A percentile compares a stretch with the other conserved stretches of the same genome.
phyloP scores from a whole-genome alignment of 371 early-diverging fungal genomes.

The Circinella minor region DNA sequence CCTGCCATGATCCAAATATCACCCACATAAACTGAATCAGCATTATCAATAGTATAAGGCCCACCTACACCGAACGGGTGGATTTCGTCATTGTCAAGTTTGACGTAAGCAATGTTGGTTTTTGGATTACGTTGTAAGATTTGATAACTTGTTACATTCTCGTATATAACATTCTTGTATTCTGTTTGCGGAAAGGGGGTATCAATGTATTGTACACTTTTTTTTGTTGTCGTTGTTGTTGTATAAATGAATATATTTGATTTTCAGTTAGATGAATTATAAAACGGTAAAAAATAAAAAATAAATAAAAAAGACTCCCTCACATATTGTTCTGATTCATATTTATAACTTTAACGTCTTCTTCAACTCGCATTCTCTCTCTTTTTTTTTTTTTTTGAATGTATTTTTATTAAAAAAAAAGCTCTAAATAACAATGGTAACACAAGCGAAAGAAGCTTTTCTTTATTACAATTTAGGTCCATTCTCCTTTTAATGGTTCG shows the following conservation, averaged over 20 bases:
- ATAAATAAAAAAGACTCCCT: too few relatives aligned
- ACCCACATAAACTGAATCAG: conserved; percentile 36
- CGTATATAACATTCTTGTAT: not conserved
- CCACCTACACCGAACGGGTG: conserved; percentile 30
- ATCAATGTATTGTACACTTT: not conserved
- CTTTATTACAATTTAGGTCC: conserved; percentile 25
- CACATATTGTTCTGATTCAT: too few relatives aligned
- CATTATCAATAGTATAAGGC: conserved; percentile 32
- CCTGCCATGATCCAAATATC: conserved; percentile 56
- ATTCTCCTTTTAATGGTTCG: conserved; percentile 37
- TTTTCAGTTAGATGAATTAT: too few relatives aligned
- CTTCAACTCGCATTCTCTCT: too few relatives aligned
- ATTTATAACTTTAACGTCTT: too few relatives aligned
- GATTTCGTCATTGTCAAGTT: conserved; percentile 14
- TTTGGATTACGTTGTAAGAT: conserved; percentile 37
- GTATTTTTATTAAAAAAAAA: too few relatives aligned
- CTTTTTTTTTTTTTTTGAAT: too few relatives aligned
- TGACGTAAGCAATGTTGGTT: conserved; percentile 24
- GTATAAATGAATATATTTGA: too few relatives aligned
- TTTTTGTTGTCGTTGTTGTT: too few relatives aligned
- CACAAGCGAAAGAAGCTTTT: too few relatives aligned
- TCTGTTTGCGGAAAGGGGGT: not conserved
- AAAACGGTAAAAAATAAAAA: too few relatives aligned
- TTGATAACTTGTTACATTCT: conserved; percentile 29
- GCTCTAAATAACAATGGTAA: too few relatives aligned